Evolutionary conservation across 257 asterid species (phyloP).

Genomic region (Solanum sitiens): DNA sequence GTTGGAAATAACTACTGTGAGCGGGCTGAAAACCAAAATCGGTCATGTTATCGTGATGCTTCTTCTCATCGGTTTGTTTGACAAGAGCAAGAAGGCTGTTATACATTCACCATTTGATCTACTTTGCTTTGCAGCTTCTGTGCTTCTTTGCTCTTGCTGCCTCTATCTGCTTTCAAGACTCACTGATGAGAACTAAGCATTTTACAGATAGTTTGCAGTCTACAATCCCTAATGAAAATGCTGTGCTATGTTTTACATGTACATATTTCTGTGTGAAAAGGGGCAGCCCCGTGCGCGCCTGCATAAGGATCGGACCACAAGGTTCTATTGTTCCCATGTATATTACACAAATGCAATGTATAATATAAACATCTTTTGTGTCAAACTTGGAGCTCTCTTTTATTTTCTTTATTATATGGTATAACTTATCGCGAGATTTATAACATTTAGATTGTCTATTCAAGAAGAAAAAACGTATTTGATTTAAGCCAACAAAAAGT

Average conservation of each 20-base stretch:
- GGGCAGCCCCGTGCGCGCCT: not conserved
- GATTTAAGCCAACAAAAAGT: no score
- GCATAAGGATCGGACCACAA: not conserved
- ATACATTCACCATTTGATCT: slow-evolving; percentile 66
- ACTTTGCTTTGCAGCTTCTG: slow-evolving; percentile 85
- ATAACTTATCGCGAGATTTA: not conserved
- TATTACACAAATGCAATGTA: not conserved
- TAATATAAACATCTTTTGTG: not conserved
- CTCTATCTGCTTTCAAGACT: slow-evolving; percentile 81
- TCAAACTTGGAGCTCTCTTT: not conserved
- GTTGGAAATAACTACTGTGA: slow-evolving; percentile 78
- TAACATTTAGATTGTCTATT: not conserved
- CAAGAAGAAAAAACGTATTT: not conserved
- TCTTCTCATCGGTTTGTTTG: slow-evolving; percentile 80
- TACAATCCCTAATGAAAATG: not conserved
- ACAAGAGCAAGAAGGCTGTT: slow-evolving; percentile 77
- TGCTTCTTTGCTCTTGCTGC: slow-evolving; percentile 68
- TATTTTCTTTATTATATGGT: not conserved
- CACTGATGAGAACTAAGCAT: not conserved
- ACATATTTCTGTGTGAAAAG: not conserved
- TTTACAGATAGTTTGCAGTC: not conserved
- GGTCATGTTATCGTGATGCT: slow-evolving; percentile 98
- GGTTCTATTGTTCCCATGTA: not conserved
- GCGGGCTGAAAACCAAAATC: slow-evolving; percentile 77
- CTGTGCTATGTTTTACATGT: not conserved